phyloP scores from a whole-genome alignment of 2,329 filamentous ascomycete species.

The Cryphonectria naterciae region DNA sequence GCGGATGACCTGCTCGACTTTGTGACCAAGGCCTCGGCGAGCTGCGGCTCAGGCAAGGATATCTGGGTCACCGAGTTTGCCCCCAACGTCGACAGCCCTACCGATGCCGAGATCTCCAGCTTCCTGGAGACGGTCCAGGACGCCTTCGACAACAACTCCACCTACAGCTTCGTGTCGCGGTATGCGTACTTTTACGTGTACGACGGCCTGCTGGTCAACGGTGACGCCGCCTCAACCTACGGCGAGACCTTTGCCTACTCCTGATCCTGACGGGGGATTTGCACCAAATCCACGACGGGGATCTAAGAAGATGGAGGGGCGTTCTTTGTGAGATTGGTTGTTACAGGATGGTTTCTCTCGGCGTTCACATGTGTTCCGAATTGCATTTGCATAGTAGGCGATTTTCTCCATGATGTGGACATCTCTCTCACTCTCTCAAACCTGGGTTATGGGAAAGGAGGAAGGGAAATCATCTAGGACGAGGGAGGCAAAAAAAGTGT shows the following conservation, averaged over 20 bases:
- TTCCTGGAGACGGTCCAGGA: constrained; percentile 57
- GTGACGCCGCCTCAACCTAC: constrained; percentile 47
- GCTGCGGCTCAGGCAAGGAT: constrained; percentile 50
- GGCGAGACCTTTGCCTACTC: constrained; percentile 55
- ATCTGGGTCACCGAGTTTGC: constrained; percentile 71
- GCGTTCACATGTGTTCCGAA: constrained; percentile 19
- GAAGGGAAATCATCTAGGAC: background rate
- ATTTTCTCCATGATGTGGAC: background rate
- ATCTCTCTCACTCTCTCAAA: background rate
- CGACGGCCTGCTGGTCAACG: constrained; percentile 46
- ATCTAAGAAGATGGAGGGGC: background rate
- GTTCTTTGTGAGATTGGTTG: constrained; percentile 13
- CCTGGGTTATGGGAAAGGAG: constrained; percentile 2
- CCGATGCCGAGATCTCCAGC: constrained; percentile 42
- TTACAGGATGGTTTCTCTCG: background rate
- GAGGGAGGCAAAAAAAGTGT: background rate
- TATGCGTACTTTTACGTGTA: constrained; percentile 63
- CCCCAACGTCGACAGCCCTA: constrained; percentile 46
- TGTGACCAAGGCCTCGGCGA: constrained; percentile 49
- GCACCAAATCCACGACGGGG: background rate
- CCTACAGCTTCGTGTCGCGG: constrained; percentile 54
- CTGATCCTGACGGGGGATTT: constrained; percentile 30
- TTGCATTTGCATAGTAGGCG: constrained; percentile 3
- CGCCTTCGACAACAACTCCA: constrained; percentile 50
- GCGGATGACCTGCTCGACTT: constrained; percentile 59